Conservation (phyloP, 202 grass and related monocot species). For the Elaeis oleifera region DNA sequence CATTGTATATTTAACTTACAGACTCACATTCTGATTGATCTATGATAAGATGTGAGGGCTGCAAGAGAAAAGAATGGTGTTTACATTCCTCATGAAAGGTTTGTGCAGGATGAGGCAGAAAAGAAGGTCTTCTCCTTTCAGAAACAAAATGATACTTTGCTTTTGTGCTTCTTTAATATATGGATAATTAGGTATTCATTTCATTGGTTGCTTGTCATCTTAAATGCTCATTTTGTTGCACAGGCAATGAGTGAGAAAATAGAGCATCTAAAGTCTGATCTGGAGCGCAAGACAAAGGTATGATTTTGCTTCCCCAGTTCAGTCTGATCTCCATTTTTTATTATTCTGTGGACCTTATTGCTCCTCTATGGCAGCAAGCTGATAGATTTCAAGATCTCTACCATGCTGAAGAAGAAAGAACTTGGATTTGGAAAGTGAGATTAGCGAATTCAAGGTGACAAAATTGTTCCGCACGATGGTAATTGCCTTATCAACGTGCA, state of each 20-base stretch:
- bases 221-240: background rate
- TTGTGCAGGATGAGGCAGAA: conserved; percentile 56
- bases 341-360: conserved; percentile 12
- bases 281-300: conserved; percentile 50
- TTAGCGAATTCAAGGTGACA: conserved; percentile 58
- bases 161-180: too few species aligned
- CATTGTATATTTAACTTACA: conserved; percentile 20
- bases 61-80: conserved; percentile 83
- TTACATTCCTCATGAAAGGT: conserved; percentile 75
- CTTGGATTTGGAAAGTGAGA: conserved; percentile 50
- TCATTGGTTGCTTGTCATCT: too few species aligned
- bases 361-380: conserved; percentile 45
- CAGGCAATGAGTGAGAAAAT: conserved; percentile 63
- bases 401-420: conserved; percentile 46
- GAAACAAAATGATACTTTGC: background rate
- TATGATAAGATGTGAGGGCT: conserved; percentile 63
- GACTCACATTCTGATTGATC: conserved; percentile 21
- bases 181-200: too few species aligned
- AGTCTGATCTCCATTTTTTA: conserved; percentile 1
- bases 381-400: conserved; percentile 49
- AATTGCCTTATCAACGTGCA: conserved; percentile 11
- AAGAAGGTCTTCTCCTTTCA: conserved; percentile 50
- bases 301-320: background rate
- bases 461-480: conserved; percentile 1
- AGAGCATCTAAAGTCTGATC: conserved; percentile 41